phyloP scores from a whole-genome alignment of 2,329 filamentous ascomycete genomes.

The Pezicula carpinea region DNA sequence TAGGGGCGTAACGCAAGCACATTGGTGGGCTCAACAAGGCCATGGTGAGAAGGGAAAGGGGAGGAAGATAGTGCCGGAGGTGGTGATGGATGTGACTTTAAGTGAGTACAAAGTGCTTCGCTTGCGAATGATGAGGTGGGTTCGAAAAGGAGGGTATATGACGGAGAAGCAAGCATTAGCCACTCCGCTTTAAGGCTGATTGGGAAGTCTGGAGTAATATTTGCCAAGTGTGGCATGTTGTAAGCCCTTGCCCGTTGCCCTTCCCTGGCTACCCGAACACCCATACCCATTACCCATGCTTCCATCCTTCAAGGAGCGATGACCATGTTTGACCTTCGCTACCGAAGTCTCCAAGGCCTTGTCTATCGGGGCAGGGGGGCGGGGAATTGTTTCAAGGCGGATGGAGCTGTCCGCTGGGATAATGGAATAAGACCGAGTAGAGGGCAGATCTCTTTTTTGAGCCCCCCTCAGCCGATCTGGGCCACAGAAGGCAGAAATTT shows the following conservation, averaged over 20 bases:
- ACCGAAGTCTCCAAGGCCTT: conserved; percentile 11
- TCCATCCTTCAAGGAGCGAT: conserved; percentile 13
- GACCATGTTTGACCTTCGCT: conserved; percentile 15
- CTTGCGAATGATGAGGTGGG: conserved; percentile 16
- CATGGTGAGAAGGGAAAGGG: conserved; percentile 10
- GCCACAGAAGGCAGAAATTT: no score
- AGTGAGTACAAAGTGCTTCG: conserved; percentile 13
- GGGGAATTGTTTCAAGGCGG: conserved; percentile 2
- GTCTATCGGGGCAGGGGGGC: conserved; percentile 7
- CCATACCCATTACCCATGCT: conserved; percentile 11
- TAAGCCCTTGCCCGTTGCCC: conserved; percentile 13
- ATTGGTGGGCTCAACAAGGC: conserved; percentile 21
- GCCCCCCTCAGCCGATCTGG: not conserved
- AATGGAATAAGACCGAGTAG: conserved; percentile 1
- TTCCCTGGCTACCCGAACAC: conserved; percentile 20
- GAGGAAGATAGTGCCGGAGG: conserved; percentile 16
- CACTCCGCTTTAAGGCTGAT: conserved; percentile 30
- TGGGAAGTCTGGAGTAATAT: conserved; percentile 28
- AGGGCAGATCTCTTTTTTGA: not conserved
- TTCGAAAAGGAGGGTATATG: conserved; percentile 21
- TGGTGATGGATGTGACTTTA: conserved; percentile 14
- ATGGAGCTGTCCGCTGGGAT: not conserved
- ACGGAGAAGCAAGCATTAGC: conserved; percentile 24
- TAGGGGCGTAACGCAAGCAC: conserved; percentile 12
- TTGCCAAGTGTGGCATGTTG: conserved; percentile 17